These are phyloP conservation scores for Saposhnikovia divaricata DNA, from an alignment of 129 eudicot genomes.

Conservation along the genomic window DNA sequence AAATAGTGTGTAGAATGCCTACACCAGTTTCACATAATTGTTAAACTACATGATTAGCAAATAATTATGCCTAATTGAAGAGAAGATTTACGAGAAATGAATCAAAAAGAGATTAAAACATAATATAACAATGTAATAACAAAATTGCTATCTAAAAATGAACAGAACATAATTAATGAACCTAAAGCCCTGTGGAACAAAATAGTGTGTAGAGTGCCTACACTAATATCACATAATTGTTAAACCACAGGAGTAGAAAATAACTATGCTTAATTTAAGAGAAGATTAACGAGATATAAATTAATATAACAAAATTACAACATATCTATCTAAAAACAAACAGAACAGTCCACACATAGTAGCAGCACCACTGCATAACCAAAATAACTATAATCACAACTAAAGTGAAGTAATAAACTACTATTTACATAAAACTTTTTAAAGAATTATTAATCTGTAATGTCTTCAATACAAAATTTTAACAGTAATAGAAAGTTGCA, in stretches of 20 bases:
- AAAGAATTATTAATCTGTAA: not conserved
- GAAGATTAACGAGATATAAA: not conserved
- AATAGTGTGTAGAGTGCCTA: constrained; percentile 88
- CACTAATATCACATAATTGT: constrained; percentile 21
- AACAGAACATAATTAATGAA: not conserved
- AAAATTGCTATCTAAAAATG: not conserved
- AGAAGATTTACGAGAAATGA: not conserved
- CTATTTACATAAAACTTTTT: not conserved
- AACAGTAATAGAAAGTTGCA: not conserved
- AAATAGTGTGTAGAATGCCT: constrained; percentile 90
- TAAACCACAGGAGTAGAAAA: not conserved
- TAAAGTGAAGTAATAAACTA: not conserved
- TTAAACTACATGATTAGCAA: not conserved
- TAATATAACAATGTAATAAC: not conserved
- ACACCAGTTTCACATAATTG: constrained; percentile 25
- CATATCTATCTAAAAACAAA: not conserved
- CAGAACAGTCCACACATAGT: not conserved
- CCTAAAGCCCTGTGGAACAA: constrained; percentile 35
- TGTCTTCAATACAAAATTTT: not conserved
- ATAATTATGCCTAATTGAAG: not conserved
- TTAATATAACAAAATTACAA: not conserved
- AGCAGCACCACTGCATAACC: not conserved
- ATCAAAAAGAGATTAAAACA: not conserved
- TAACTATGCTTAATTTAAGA: not conserved
- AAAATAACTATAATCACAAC: not conserved